phyloP scores from a whole-genome alignment of 1,284 basidiomycete genomes.

The Puccinia triticina region DNA sequence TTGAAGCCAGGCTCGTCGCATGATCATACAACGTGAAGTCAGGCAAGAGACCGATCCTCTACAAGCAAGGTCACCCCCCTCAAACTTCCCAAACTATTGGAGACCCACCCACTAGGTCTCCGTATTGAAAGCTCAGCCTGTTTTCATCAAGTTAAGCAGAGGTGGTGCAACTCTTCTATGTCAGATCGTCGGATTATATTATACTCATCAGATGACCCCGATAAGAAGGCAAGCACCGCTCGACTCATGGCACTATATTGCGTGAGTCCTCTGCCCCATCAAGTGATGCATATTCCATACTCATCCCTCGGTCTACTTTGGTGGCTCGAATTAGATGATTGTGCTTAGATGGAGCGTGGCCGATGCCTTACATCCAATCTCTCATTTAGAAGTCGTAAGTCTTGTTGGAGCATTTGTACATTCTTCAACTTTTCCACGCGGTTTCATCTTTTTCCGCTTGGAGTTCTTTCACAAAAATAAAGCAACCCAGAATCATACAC shows the following conservation, averaged over 20 bases:
- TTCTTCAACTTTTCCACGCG: not conserved
- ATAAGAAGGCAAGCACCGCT: conserved; percentile 88
- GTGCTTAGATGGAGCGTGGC: conserved; percentile 88
- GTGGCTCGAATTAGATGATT: conserved; percentile 72
- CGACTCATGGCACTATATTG: conserved; percentile 87
- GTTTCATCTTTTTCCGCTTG: not conserved
- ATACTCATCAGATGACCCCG: conserved; percentile 82
- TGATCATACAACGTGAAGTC: too few species aligned
- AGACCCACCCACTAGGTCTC: too few species aligned
- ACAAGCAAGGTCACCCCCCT: too few species aligned
- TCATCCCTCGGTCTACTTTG: conserved; percentile 29
- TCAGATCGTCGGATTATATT: conserved; percentile 74
- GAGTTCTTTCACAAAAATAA: conserved; percentile 61
- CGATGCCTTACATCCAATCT: conserved; percentile 90
- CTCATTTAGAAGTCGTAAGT: conserved; percentile 64
- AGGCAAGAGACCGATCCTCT: too few species aligned
- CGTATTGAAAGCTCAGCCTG: too few species aligned
- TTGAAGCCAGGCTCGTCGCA: too few species aligned
- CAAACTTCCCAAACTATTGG: too few species aligned
- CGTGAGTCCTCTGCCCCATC: conserved; percentile 64
- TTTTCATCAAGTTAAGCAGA: too few species aligned
- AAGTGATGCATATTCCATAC: not conserved
- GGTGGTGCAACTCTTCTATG: conserved; percentile 41
- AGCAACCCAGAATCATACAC: not conserved
- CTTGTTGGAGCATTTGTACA: not conserved